Evolutionary conservation across 345 rosid species (phyloP).

Genomic region (Arabidopsis arenosa): DNA sequence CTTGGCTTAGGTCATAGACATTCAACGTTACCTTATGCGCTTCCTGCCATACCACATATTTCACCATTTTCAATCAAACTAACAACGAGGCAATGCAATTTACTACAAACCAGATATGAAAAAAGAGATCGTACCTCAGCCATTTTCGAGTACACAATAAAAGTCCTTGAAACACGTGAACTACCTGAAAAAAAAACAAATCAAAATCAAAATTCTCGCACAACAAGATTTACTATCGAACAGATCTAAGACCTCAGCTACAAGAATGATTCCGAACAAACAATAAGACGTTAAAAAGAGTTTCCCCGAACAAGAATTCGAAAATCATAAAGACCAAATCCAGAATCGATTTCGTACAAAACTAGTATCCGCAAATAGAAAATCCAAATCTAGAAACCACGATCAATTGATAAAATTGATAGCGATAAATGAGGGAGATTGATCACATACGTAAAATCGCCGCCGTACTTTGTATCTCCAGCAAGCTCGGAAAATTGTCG

Average conservation of each 20-base stretch:
- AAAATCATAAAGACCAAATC: neutral
- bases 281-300: neutral
- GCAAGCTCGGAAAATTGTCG: slow-evolving; percentile 20
- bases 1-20: slow-evolving; percentile 92
- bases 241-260: slow-evolving; percentile 34
- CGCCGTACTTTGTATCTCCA: neutral
- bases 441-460: slow-evolving; percentile 33
- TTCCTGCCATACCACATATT: slow-evolving; percentile 59
- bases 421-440: neutral
- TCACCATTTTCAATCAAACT: slow-evolving; percentile 9
- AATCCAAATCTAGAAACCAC: slow-evolving; percentile 23
- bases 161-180: slow-evolving; percentile 4
- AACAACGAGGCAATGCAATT: neutral
- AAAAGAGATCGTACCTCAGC: slow-evolving; percentile 61
- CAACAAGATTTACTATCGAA: neutral
- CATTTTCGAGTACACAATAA: slow-evolving; percentile 43
- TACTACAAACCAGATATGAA: neutral
- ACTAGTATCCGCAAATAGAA: slow-evolving; percentile 4
- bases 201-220: neutral
- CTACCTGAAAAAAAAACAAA: slow-evolving; percentile 20
- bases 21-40: slow-evolving; percentile 72
- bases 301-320: neutral
- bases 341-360: neutral
- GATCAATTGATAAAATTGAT: neutral
- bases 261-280: neutral